Percentiles rank a stretch among this genome's conserved stretches.
phyloP scores from a whole-genome alignment of 345 rosid genomes.

The Clausena lansium region DNA sequence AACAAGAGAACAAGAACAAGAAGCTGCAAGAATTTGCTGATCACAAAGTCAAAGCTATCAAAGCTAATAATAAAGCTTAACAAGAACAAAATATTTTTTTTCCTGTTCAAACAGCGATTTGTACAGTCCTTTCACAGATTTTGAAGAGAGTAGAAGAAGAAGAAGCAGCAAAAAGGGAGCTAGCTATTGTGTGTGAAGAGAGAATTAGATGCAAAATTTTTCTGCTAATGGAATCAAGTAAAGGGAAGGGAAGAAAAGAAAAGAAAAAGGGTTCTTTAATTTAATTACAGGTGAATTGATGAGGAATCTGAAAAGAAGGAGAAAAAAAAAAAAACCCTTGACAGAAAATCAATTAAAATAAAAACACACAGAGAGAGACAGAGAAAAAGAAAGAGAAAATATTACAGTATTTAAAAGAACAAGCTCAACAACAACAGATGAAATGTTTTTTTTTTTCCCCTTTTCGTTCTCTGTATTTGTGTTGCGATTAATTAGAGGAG shows the following conservation, averaged over 20 bases:
- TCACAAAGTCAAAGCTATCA: slow-evolving; percentile 38
- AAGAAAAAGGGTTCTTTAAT: neutral
- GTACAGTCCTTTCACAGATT: neutral
- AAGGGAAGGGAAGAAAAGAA: slow-evolving; percentile 19
- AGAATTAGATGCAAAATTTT: slow-evolving; percentile 54
- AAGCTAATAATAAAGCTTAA: slow-evolving; percentile 4
- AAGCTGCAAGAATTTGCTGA: neutral
- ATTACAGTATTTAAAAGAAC: slow-evolving; percentile 17
- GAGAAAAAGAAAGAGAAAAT: slow-evolving; percentile 3
- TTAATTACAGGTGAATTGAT: neutral
- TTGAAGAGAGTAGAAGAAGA: slow-evolving; percentile 13
- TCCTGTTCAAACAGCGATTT: slow-evolving; percentile 15
- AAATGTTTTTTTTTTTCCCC: slow-evolving; percentile 5
- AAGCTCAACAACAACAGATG: slow-evolving; percentile 12
- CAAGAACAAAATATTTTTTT: neutral
- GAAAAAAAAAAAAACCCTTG: slow-evolving; percentile 1
- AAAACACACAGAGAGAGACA: neutral
- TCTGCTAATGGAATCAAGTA: slow-evolving; percentile 41
- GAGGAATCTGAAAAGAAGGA: slow-evolving; percentile 11
- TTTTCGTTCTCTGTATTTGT: neutral
- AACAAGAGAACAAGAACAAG: neutral
- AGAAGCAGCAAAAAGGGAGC: slow-evolving; percentile 11
- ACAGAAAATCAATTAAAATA: slow-evolving; percentile 19
- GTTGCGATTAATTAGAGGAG: slow-evolving; percentile 22
- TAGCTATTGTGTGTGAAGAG: neutral